phyloP scores from a whole-genome alignment of 371 early-diverging fungal genomes.

The Rhizomucor pusillus region DNA sequence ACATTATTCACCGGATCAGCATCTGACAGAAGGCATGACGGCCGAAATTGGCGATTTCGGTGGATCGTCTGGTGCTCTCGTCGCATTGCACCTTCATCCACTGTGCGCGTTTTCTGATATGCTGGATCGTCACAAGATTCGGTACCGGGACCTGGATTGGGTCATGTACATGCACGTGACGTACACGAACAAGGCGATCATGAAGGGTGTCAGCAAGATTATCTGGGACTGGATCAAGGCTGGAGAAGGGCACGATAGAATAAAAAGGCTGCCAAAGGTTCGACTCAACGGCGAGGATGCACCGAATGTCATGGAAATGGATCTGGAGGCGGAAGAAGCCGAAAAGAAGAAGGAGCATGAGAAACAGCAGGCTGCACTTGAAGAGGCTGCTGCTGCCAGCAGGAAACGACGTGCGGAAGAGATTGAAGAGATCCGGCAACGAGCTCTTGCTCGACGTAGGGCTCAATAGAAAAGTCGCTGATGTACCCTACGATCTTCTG shows the following conservation, averaged over 20 bases:
- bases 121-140: conserved; percentile 40
- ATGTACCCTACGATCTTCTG: too few relatives aligned
- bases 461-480: conserved; percentile 5
- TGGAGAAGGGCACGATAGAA: conserved; percentile 37
- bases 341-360: conserved; percentile 6
- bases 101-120: conserved; percentile 55
- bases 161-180: conserved; percentile 72
- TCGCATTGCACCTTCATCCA: conserved; percentile 70
- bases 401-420: conserved; percentile 40
- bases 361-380: conserved; percentile 2
- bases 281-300: conserved; percentile 42
- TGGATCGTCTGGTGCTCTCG: conserved; percentile 32
- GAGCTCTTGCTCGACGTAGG: conserved; percentile 50
- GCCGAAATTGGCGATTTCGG: conserved; percentile 14
- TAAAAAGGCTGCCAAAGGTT: conserved; percentile 29
- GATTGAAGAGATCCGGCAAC: conserved; percentile 49
- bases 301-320: conserved; percentile 29
- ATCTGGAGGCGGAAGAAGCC: conserved; percentile 19
- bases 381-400: conserved; percentile 3
- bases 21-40: conserved; percentile 23
- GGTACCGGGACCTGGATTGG: conserved; percentile 66
- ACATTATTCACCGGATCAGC: conserved; percentile 61
- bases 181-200: conserved; percentile 63
- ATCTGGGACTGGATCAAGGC: conserved; percentile 51
- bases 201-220: conserved; percentile 67